Evolutionary conservation across 1,139 yeast genomes (phyloP).

Genomic region (Arxiozyma slooffiae): DNA sequence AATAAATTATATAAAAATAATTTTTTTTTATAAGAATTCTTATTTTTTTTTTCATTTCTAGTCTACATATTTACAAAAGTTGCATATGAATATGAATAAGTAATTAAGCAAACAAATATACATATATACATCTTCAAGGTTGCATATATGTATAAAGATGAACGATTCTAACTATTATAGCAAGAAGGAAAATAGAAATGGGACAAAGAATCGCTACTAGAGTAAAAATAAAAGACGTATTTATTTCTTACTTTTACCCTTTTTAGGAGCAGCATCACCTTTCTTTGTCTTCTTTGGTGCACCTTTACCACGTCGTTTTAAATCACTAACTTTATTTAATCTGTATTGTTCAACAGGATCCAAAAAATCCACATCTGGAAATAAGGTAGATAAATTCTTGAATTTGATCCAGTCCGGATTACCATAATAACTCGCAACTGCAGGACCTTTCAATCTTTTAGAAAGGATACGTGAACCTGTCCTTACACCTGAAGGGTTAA

Average conservation of each 20-base stretch:
- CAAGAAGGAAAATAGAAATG: not conserved
- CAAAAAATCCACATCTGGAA: constrained; percentile 47
- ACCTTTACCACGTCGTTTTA: constrained; percentile 85
- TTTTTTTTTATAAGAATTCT: not conserved
- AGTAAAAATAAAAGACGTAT: too few relatives aligned
- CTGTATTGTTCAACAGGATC: constrained; percentile 72
- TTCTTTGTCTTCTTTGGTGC: constrained; percentile 73
- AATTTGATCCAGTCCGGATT: constrained; percentile 60
- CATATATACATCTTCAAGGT: not conserved
- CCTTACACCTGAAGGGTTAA: constrained; percentile 59
- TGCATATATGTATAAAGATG: not conserved
- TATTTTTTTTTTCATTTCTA: not conserved
- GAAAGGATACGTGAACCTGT: constrained; percentile 72
- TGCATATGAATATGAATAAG: not conserved
- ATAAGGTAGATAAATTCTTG: constrained; percentile 48
- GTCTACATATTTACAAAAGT: not conserved
- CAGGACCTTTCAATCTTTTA: constrained; percentile 67
- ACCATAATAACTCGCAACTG: constrained; percentile 66
- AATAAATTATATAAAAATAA: not conserved
- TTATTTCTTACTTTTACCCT: constrained; percentile 13
- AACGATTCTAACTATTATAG: not conserved
- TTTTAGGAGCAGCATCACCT: constrained; percentile 31
- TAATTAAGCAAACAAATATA: not conserved
- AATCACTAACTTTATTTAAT: constrained; percentile 49
- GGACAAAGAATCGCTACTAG: too few relatives aligned